Base-by-base conservation (phyloP, 345 rosid genomes). In the Camelina neglecta region DNA sequence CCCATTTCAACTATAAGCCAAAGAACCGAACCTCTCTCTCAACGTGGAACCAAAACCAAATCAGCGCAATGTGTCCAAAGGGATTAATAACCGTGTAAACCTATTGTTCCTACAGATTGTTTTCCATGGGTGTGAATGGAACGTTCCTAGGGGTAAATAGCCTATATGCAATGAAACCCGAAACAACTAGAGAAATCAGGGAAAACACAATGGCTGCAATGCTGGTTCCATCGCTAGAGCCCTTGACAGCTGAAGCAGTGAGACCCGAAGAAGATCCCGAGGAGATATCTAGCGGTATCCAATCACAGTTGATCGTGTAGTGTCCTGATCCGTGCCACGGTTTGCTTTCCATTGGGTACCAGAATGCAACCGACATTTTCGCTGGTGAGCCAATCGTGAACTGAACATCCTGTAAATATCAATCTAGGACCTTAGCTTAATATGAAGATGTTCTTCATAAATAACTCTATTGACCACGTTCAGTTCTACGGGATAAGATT, bases 251-350 rank as follows among this genome's bases (percentile, higher is more conserved):
- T 11, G 87, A 69, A 67, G 67, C 33, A 2, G 77, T 66, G 16
- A 83, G 80, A 41, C 11, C 16, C 12, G 86, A 84, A 60, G 81
- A 69, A 21, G 85, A 86, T 2, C 67, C 67, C 1, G 81, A 55
- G 48, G 91, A 73, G 62, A 90, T 79, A 50, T 92, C 97, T 81
- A 95, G 44, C 3, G 86, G 80, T 21, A 85, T 76, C 99, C 99
- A 95, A 60, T 89, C 90, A 57, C 99, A 95, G 83, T 84, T 83
- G 54, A 90, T 80, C n/a, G 93, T 77, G 75, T 86, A 95, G 80
- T 95, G 99, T 20, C 88, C 92, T 9, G 97, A 89, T 55, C 92
- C 91, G 39, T 86, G 91, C 99, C 99, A 95, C 8, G 90, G 81
- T 24, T 82, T 88, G 77, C 88, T 87, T 6, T 86, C 89, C 16